Conservation (phyloP, 73 alveolate genomes). For the Uronychia binucleata region DNA sequence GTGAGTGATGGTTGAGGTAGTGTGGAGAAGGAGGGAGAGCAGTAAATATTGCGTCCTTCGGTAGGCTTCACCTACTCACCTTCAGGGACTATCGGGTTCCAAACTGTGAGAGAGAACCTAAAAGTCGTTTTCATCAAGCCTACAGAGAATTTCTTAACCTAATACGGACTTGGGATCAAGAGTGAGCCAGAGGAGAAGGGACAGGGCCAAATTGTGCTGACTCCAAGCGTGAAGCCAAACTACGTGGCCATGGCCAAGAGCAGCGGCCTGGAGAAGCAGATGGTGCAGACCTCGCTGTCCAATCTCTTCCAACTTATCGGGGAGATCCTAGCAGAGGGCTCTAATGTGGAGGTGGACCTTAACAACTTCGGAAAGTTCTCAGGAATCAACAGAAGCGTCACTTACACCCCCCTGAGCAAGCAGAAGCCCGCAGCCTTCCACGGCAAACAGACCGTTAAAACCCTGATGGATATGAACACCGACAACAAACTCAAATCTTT, state of each 20-base stretch:
- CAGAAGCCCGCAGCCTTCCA: conserved; percentile 60
- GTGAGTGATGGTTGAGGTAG: too few species aligned
- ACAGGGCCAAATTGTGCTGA: conserved; percentile 38
- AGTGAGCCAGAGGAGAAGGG: conserved; percentile 52
- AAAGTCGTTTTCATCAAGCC: conserved; percentile 50
- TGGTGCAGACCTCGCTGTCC: conserved; percentile 36
- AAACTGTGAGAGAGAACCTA: conserved; percentile 51
- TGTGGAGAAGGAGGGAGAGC: too few species aligned
- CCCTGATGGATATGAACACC: conserved; percentile 56
- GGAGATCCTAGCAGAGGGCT: conserved; percentile 48
- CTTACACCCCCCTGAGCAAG: conserved; percentile 63
- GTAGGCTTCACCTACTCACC: neutral
- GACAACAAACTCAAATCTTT: conserved; percentile 10
- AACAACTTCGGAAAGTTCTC: conserved; percentile 73
- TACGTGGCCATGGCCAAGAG: conserved; percentile 66
- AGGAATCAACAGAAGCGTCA: conserved; percentile 45
- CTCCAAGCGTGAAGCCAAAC: conserved; percentile 75
- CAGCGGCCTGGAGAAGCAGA: conserved; percentile 60
- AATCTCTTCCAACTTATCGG: conserved; percentile 70
- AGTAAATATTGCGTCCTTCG: neutral
- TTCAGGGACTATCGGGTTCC: conserved; percentile 66
- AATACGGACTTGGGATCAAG: conserved; percentile 54
- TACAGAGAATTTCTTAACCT: conserved; percentile 49
- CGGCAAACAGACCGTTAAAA: conserved; percentile 74
- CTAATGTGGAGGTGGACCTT: conserved; percentile 76